Evolutionary conservation across 2,329 filamentous ascomycete genomes (phyloP).

Genomic region (Endothia cerciana): DNA sequence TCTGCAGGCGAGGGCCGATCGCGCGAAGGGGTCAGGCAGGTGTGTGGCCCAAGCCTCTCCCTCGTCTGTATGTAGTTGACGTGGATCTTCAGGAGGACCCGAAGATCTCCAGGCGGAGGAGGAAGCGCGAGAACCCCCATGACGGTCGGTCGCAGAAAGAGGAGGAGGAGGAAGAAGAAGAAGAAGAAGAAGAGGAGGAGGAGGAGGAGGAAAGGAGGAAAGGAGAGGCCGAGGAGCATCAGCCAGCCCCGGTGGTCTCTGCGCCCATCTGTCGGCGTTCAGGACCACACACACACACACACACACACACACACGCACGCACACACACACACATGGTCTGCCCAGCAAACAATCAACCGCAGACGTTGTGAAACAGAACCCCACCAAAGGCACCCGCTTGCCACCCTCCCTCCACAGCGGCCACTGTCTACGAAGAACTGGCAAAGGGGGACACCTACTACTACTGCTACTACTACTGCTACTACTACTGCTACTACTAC

Average conservation of each 20-base stretch:
- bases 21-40: background rate
- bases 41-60: background rate
- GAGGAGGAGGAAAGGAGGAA: no score
- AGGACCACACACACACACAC: no score
- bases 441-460: no score
- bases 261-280: background rate
- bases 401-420: slow-evolving; percentile 2
- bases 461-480: no score
- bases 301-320: no score
- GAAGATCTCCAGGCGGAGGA: slow-evolving; percentile 1
- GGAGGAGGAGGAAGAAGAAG: no score
- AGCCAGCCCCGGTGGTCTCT: no score
- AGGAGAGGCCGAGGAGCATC: background rate
- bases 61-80: background rate
- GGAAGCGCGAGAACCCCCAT: background rate
- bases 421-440: no score
- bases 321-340: background rate
- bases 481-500: no score
- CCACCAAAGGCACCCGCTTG: no score
- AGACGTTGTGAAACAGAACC: slow-evolving; percentile 19
- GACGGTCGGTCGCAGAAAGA: background rate
- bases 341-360: slow-evolving; percentile 19
- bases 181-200: no score
- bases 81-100: slow-evolving; percentile 9
- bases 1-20: slow-evolving; percentile 3